Evolutionary conservation across 2,329 filamentous ascomycete species (phyloP), one percentile per base, ranked within the genome.

Genomic region (Mollisia scopiformis): DNA sequence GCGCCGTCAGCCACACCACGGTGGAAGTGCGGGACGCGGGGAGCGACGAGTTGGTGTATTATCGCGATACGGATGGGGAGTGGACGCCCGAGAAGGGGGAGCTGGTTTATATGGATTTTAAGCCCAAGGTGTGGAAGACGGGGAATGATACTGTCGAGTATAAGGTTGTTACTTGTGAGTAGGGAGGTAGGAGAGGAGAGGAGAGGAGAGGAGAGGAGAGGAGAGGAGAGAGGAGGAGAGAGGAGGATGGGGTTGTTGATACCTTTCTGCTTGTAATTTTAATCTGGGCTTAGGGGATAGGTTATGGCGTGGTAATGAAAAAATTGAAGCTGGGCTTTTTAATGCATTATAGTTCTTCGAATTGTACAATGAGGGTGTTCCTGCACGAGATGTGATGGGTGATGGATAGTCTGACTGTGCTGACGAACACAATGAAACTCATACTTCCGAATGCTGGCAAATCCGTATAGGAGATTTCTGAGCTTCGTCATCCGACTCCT

Each of bases 121-220:
- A 78, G 64, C 78, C 79, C 16, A 81, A 80, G 73, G 63, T 81
- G 2, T 75, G 74, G 57, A 74, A 73, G 43, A 76, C 75, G 2
- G 78, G 78, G 2, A 80, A 80, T 47, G 71, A 77, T 62, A 80
- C 78, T 1, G 78, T 81, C 7, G 73, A 77, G 50, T 80, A 79
- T 58, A 71, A 73, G 61, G 77, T 80, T 28, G 73, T 63, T 47
- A 75, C 73, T 23, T 77, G 75, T 58, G 69, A 69, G 55, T 71
- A 74, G n/a, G n/a, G n/a, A n/a, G n/a, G n/a, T n/a, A n/a, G n/a
- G n/a, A n/a, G n/a, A n/a, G n/a, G n/a, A n/a, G n/a, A n/a, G n/a
- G n/a, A n/a, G n/a, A n/a, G n/a, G n/a, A n/a, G n/a, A n/a, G n/a
- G n/a, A 14, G 19, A 27, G 46, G 46, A 49, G 41, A 46, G 6